These are phyloP conservation scores for Ophiocordyceps unilateralis DNA, from an alignment of 2,329 filamentous ascomycete genomes.

Conservation along the genomic window DNA sequence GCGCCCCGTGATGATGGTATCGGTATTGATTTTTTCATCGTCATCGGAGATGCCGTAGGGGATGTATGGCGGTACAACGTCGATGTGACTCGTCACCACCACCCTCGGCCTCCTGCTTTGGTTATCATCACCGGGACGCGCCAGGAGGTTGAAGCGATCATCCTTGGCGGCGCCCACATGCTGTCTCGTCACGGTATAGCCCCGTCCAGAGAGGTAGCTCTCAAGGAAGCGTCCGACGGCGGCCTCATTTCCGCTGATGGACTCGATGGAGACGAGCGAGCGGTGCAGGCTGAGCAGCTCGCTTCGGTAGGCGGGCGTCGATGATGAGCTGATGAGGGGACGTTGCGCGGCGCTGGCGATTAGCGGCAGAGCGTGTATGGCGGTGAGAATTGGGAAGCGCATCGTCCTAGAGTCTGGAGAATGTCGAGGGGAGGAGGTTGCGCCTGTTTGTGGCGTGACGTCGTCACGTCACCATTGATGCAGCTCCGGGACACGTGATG, in stretches of 20 bases:
- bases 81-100: slow-evolving; percentile 68
- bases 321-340: slow-evolving; percentile 12
- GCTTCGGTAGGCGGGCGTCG: slow-evolving; percentile 30
- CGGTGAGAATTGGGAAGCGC: neutral
- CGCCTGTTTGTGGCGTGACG: neutral
- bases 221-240: slow-evolving; percentile 51
- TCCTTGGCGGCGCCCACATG: slow-evolving; percentile 13
- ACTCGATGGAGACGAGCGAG: slow-evolving; percentile 56
- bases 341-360: neutral
- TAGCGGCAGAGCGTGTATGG: neutral
- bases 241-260: slow-evolving; percentile 52
- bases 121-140: slow-evolving; percentile 32
- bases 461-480: neutral
- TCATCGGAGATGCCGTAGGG: slow-evolving; percentile 43
- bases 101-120: slow-evolving; percentile 34
- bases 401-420: neutral
- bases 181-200: slow-evolving; percentile 27
- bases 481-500: no score
- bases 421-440: neutral
- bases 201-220: slow-evolving; percentile 38
- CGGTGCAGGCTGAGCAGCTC: slow-evolving; percentile 56
- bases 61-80: slow-evolving; percentile 57
- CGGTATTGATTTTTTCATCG: slow-evolving; percentile 13
- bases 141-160: slow-evolving; percentile 54
- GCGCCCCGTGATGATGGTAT: slow-evolving; percentile 48